Base-by-base conservation (phyloP, 257 asterid species). In the Prunella vulgaris region DNA sequence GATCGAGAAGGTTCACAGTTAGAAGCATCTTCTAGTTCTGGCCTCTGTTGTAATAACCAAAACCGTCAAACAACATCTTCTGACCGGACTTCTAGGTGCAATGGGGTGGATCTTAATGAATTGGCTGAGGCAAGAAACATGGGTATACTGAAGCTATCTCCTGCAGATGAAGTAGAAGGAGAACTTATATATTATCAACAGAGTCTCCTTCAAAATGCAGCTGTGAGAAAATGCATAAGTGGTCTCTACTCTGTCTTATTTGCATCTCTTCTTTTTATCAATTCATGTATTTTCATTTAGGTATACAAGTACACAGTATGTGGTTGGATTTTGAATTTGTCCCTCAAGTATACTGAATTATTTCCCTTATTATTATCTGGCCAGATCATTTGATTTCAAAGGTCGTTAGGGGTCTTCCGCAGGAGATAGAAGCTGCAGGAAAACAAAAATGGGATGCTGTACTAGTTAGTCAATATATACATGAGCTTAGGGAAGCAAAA, bases 141-240 rank as follows among this genome's bases (percentile, higher is more conserved):
- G 77, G 93, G 80, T 74, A 71, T 87, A 60, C 78, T 84, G 58
- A 79, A 86, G 60, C 73, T 84, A 60, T 89, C 97, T 75, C 96
- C 97, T n/a, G 79, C 67, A 56, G 96, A 91, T 84, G 99, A 89
- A 78, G 91, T 94, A 66, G 99, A 91, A 82, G 97, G 97, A 68
- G 97, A 89, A 76, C 96, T 94, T 64, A 49, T 91, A 46, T 94
- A 83, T 79, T 79, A 81, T 75, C 99, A 94, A 79, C 88, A 85
- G 27, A 82, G 74, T 49, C 92, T 94, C 63, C 74, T 89, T 66
- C 20, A 67, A 44, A 86, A 80, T 70, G 94, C 90, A 56, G 76
- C 63, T 75, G 61, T 68, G 17, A 86, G 88, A 74, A 89, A 83
- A 74, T 68, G 56, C 69, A 68, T 79, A 69, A 76, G 87, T 78